Base-by-base conservation (phyloP, 257 asterid species). In the Nicotiana paniculata region DNA sequence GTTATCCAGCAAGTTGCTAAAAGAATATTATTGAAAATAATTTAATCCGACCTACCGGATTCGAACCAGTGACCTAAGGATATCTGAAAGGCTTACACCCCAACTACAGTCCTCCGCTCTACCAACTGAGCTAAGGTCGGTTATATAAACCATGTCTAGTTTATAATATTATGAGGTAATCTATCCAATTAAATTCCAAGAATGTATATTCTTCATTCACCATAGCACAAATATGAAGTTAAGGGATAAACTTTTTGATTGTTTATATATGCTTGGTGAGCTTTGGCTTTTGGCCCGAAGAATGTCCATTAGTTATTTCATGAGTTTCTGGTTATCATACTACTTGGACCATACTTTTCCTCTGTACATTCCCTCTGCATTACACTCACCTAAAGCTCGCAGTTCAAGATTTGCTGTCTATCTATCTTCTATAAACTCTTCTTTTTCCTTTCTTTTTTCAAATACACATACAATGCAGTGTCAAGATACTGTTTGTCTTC, bases 121-220 rank as follows among this genome's bases (percentile, higher is more conserved):
- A 76, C 65, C 12, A 53, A 76, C 80, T 76, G 80, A 76, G 24
- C 65, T 51, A 76, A 76, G 64, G 80, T 76, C 80, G 15, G 80
- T 24, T 53, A 15, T 30, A 11, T 37, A 43, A 70, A 70, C 53
- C 21, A 9, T 70, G 10, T 30, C 35, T 39, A 43, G 78, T 43
- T 43, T 11, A 43, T 7, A 43, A 48, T 48, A 48, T 48, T 48
- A 48, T 48, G 12, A 48, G 55, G 4, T 48, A 4, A 48, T 48
- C 55, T 9, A 48, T 48, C 55, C 12, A 2, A 48, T 48, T 48
- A 13, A 48, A 9, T 43, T 13, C 55, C 16, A 48, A 48, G 16
- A 48, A 48, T 9, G n/a, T 15, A 54, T 12, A 15, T 13, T 54
- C 6, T 54, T 5, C n/a, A 15, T 54, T 17, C n/a, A 54, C 59